Evolutionary conservation across 495 filamentous ascomycete genomes (phyloP).

Genomic region (Penicillium canariense): DNA sequence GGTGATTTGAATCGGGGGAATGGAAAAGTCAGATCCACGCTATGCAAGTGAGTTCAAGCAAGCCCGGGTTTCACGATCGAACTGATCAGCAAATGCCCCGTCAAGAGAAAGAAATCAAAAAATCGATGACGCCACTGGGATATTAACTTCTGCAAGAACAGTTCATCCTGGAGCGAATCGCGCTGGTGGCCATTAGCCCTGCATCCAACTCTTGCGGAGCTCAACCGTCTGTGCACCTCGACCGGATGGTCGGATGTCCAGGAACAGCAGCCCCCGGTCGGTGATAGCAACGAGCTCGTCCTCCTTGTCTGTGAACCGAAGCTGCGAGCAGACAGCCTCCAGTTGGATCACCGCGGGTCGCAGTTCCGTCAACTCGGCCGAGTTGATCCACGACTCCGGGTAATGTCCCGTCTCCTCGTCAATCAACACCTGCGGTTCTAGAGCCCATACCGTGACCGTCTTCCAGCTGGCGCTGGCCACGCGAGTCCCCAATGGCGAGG

Average conservation of each 20-base stretch:
- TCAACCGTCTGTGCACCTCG: constrained; percentile 2
- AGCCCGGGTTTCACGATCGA: background rate
- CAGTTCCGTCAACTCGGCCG: constrained; percentile 27
- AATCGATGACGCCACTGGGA: background rate
- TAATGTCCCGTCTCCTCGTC: constrained; percentile 28
- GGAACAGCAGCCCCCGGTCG: constrained; percentile 44
- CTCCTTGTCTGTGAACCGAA: constrained; percentile 39
- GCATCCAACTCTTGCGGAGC: background rate
- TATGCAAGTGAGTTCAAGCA: constrained; percentile 19
- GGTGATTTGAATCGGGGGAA: no score
- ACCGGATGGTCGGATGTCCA: constrained; percentile 32
- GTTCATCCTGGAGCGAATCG: no score
- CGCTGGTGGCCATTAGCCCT: no score
- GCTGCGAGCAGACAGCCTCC: constrained; percentile 42
- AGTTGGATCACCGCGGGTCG: constrained; percentile 34
- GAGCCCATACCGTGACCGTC: constrained; percentile 43
- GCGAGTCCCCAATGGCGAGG: constrained; percentile 37
- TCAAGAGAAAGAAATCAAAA: background rate
- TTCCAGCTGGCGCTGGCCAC: constrained; percentile 49
- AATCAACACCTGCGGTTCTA: constrained; percentile 39
- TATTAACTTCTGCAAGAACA: no score
- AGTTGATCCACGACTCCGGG: constrained; percentile 24
- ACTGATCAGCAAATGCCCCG: no score
- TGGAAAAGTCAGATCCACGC: background rate
- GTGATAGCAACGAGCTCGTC: constrained; percentile 45